Conservation (phyloP, 345 rosid genomes). For the Gossypioides kirkii region DNA sequence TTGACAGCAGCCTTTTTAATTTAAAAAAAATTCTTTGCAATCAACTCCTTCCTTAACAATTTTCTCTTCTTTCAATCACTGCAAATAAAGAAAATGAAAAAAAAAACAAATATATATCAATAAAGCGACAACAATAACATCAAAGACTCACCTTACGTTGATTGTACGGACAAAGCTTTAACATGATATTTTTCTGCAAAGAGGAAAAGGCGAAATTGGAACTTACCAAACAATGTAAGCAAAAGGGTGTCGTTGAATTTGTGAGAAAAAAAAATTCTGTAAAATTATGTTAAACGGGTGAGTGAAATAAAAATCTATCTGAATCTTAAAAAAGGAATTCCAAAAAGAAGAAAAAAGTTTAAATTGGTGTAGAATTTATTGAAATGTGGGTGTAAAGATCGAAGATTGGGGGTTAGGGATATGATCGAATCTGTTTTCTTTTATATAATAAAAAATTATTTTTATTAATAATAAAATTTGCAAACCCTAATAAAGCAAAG, state of each 20-base stretch:
- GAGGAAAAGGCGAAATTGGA: background rate
- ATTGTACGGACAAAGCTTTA: background rate
- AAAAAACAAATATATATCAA: background rate
- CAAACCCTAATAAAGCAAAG: slow-evolving; percentile 2
- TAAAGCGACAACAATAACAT: background rate
- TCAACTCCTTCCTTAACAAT: background rate
- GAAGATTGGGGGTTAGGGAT: slow-evolving; percentile 5
- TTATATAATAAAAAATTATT: background rate
- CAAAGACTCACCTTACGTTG: background rate
- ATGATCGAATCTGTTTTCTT: slow-evolving; percentile 21
- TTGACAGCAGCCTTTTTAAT: slow-evolving; percentile 10
- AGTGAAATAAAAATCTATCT: slow-evolving; percentile 5
- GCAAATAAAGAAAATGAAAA: slow-evolving; percentile 1
- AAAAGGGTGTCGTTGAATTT: background rate
- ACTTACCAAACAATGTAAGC: slow-evolving; percentile 15
- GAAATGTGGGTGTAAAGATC: slow-evolving; percentile 19
- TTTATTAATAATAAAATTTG: background rate
- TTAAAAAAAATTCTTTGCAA: background rate
- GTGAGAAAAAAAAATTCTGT: background rate
- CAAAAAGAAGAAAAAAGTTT: background rate
- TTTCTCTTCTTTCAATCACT: background rate
- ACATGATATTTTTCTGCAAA: background rate
- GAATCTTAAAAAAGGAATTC: slow-evolving; percentile 15
- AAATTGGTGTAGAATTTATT: background rate
- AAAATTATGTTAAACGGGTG: slow-evolving; percentile 1